Percentiles rank a stretch among this genome's conserved stretches.
Conservation (phyloP, 1,139 yeast species). For the Taiozyma sp. region DNA sequence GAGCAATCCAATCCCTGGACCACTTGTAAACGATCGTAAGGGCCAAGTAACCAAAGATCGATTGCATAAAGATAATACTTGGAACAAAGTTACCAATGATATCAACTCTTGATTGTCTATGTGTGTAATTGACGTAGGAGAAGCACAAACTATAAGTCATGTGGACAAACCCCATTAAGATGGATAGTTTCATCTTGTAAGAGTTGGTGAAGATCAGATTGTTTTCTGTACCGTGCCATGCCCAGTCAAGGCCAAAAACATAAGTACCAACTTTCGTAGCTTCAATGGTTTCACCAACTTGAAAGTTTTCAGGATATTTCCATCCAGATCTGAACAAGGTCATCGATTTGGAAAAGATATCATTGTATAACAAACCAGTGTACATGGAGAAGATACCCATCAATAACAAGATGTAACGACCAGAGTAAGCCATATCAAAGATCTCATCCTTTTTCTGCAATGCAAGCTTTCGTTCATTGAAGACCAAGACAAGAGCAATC, state of each 20-base stretch:
- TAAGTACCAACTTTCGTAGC: constrained; percentile 58
- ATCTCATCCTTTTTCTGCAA: constrained; percentile 71
- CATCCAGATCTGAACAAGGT: constrained; percentile 68
- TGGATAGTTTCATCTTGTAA: constrained; percentile 77
- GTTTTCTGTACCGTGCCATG: constrained; percentile 84
- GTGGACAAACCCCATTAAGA: constrained; percentile 74
- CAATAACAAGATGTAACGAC: constrained; percentile 65
- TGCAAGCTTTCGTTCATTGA: constrained; percentile 55
- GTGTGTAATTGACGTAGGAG: constrained; percentile 59
- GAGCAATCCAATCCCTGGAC: constrained; percentile 73
- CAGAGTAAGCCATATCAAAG: constrained; percentile 76
- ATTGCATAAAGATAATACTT: constrained; percentile 77
- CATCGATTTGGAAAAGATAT: constrained; percentile 75
- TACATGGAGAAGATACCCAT: constrained; percentile 81
- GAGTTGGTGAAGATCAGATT: constrained; percentile 71
- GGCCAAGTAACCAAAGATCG: constrained; percentile 75
- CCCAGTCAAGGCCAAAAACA: constrained; percentile 66
- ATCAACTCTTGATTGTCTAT: constrained; percentile 58
- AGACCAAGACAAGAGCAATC: constrained; percentile 55
- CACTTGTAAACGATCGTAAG: constrained; percentile 74
- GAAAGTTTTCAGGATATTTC: constrained; percentile 63
- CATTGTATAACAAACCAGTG: constrained; percentile 75
- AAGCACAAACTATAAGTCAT: constrained; percentile 73
- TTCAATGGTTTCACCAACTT: constrained; percentile 51
- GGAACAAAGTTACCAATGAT: constrained; percentile 76